phyloP scores from a whole-genome alignment of 371 early-diverging fungal species.

The Mucor ambiguus region DNA sequence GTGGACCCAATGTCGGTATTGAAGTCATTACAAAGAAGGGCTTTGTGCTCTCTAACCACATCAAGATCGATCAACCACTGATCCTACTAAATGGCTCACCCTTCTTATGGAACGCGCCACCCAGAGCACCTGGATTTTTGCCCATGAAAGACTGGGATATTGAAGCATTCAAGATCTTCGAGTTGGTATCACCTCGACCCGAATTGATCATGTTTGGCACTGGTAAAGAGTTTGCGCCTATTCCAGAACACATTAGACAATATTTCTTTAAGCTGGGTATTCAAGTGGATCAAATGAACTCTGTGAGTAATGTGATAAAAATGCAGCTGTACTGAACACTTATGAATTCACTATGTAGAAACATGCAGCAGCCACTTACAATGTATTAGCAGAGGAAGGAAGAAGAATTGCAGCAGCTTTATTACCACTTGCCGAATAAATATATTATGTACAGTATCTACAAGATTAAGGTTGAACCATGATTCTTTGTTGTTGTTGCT shows the following conservation, averaged over 20 bases:
- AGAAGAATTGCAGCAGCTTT: conserved; percentile 62
- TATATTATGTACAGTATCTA: conserved; percentile 3
- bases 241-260: conserved; percentile 54
- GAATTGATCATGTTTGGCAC: conserved; percentile 63
- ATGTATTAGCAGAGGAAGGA: conserved; percentile 67
- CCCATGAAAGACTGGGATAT: conserved; percentile 43
- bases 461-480: conserved; percentile 6
- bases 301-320: conserved; percentile 38
- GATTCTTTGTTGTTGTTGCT: conserved; percentile 6
- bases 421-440: conserved; percentile 43
- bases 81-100: conserved; percentile 53
- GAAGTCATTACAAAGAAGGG: conserved; percentile 52
- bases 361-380: conserved; percentile 65
- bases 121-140: conserved; percentile 17
- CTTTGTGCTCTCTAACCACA: conserved; percentile 52
- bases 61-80: conserved; percentile 44
- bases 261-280: conserved; percentile 57
- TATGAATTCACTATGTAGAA: conserved; percentile 35
- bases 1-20: conserved; percentile 49
- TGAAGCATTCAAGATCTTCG: conserved; percentile 52
- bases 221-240: conserved; percentile 54
- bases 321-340: background rate
- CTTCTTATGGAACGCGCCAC: conserved; percentile 55
- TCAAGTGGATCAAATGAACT: conserved; percentile 68
- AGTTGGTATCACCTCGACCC: conserved; percentile 52